Evolutionary conservation across 208 protist species (phyloP).

Genomic region (Novymonas esmeraldas): DNA sequence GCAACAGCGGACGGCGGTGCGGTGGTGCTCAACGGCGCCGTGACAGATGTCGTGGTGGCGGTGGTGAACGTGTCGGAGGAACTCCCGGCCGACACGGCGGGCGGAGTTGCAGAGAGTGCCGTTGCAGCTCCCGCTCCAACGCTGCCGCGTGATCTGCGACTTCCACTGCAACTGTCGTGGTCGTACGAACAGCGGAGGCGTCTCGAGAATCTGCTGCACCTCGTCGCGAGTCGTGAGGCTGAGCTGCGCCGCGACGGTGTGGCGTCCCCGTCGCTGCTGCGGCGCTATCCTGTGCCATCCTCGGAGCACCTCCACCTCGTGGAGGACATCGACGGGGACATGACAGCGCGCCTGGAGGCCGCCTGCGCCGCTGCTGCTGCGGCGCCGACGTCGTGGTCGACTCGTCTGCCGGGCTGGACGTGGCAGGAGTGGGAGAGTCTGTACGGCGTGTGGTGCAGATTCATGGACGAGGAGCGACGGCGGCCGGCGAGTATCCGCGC

Average conservation of each 20-base stretch:
- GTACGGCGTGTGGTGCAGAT: constrained; percentile 20
- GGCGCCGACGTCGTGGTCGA: neutral
- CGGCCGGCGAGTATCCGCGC: too few species aligned
- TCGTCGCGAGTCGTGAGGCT: constrained; percentile 35
- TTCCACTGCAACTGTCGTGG: constrained; percentile 33
- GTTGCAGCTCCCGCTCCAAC: neutral
- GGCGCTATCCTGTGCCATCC: constrained; percentile 8
- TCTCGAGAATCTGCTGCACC: constrained; percentile 43
- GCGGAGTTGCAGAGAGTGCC: neutral
- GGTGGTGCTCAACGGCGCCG: neutral
- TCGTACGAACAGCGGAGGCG: constrained; percentile 25
- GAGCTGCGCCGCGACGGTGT: constrained; percentile 12
- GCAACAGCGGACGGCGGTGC: too few species aligned
- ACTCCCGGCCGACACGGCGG: neutral
- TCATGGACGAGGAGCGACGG: neutral
- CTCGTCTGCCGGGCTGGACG: constrained; percentile 1
- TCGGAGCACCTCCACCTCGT: constrained; percentile 10
- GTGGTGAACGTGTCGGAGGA: neutral
- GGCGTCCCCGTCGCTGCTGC: constrained; percentile 6
- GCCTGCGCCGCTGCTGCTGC: constrained; percentile 7
- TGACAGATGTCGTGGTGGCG: neutral
- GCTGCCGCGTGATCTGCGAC: constrained; percentile 4
- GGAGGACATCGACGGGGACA: constrained; percentile 11
- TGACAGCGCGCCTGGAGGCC: neutral
- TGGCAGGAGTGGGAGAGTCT: neutral